Evolutionary conservation across 352 stramenopile species (phyloP), one percentile per base, ranked within the genome.

Genomic region (Phytophthora aleatoria): DNA sequence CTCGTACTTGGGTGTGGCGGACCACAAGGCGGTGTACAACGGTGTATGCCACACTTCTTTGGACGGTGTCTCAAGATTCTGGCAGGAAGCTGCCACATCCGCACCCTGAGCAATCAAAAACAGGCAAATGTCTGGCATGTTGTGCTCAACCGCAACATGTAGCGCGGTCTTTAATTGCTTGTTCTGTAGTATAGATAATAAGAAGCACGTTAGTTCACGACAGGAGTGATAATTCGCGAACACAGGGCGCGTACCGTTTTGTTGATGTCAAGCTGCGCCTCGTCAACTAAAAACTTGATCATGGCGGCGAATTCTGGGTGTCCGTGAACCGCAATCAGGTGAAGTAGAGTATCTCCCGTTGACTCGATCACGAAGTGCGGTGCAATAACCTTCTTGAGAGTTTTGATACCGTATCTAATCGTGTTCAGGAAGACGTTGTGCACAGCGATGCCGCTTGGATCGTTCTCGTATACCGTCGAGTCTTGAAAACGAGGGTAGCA

Each of bases 161-260:
- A 87, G 50, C 9, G 77, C 64, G 3, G 77, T 87, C 64, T 84
- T 80, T 45, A 77, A 45, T 12, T 81, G 70, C 27, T 82, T 82
- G 62, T 87, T 87, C 75, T 83, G 56, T 44, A 10, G 24, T 43
- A 50, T 47, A 31, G 3, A 15, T 30, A 31, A 28, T 44, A 20
- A 35, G 20, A 26, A 3, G 24, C 10, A 42, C 15, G 33, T 47
- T 36, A 36, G 35, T 5, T 11, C 35, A 41, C 3, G 2, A 43
- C 38, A 43, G 15, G 7, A 20, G 5, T 12, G 11, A 45, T 15
- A 45, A 11, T 20, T 15, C 1, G n/a, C 1, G 24, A 50, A 8
- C n/a, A 41, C 13, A 43, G 28, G 10, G 1, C 50, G 66, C 64
- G 12, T 57, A 83, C 77, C 47, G 62, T 70, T 47, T 70, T 72